Evolutionary conservation across 331 rosid species (phyloP), one percentile per base, ranked within the genome.

Genomic region (Acacia concinna): DNA sequence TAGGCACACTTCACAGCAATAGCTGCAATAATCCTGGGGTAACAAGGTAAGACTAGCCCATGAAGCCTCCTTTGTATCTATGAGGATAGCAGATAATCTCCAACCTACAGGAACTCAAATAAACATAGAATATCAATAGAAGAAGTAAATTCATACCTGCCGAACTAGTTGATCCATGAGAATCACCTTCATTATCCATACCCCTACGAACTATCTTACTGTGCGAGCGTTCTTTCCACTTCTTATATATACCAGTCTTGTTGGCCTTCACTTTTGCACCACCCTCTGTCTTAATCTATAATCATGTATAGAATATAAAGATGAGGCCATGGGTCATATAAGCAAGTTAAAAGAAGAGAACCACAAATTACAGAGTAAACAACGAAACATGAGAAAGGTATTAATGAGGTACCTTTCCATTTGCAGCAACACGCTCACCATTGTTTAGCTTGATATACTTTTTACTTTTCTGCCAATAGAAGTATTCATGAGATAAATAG

Each of bases 361-460:
- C 11, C 4, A 14, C 57, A 56, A 40, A 60, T 34, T 52, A 59
- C 71, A 8, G 3, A 66, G 69, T 28, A 68, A 69, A 69, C 40
- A 46, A 31, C 32, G n/a, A 34, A 63, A 27, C 23, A 56, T 15
- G 14, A 59, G 60, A 47, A 8, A 32, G 14, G 28, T 28, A 46
- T 31, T 27, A 68, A 35, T 63, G 44, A 34, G n/a, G 54, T 87
- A 95, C 97, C 97, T 95, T 95, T 85, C 98, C 98, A 80, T 87
- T 95, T 66, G 98, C 97, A 65, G 91, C 89, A 83, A 95, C 93
- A 7, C 94, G 97, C 8, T 95, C 98, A 3, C 96, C 94, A 67
- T 84, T 88, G 80, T 91, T 95, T 81, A 95, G 82, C 85, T 95
- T 95, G 86, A 95, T 84, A 84, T 86, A 92, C 84, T 95, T 95